Conservation (phyloP, 208 protist species). For the Vickermania spadyakhi region DNA sequence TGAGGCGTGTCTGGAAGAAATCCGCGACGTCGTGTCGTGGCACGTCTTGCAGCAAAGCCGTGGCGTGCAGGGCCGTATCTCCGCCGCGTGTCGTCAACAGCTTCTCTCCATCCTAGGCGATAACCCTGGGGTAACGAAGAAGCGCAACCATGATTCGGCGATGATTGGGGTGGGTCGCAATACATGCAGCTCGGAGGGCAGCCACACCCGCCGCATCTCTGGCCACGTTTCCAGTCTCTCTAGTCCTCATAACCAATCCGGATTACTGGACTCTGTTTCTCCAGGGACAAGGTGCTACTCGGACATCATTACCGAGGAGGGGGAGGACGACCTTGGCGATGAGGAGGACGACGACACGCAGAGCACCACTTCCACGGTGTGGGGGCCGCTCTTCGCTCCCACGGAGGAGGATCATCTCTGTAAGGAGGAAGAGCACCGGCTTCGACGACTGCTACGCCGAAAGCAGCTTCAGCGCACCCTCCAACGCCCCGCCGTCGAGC, state of each 20-base stretch:
- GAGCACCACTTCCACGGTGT: not conserved
- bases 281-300: not conserved
- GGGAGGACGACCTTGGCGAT: not conserved
- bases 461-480: not conserved
- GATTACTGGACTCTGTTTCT: not conserved
- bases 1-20: constrained; percentile 30
- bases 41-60: constrained; percentile 21
- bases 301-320: constrained; percentile 1
- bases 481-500: not conserved
- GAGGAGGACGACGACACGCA: not conserved
- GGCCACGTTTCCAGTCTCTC: not conserved
- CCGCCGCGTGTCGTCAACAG: constrained; percentile 3
- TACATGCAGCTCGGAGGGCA: not conserved
- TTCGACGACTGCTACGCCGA: not conserved
- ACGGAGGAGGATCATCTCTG: not conserved
- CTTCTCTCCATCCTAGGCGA: constrained; percentile 9
- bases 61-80: constrained; percentile 1
- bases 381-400: not conserved
- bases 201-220: not conserved
- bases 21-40: constrained; percentile 41
- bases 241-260: not conserved
- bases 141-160: not conserved
- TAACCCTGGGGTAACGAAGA: not conserved
- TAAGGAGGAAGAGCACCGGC: not conserved
- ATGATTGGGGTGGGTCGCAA: not conserved